Evolutionary conservation across 495 filamentous ascomycete species (phyloP).

Genomic region (Trichoderma asperelloides): DNA sequence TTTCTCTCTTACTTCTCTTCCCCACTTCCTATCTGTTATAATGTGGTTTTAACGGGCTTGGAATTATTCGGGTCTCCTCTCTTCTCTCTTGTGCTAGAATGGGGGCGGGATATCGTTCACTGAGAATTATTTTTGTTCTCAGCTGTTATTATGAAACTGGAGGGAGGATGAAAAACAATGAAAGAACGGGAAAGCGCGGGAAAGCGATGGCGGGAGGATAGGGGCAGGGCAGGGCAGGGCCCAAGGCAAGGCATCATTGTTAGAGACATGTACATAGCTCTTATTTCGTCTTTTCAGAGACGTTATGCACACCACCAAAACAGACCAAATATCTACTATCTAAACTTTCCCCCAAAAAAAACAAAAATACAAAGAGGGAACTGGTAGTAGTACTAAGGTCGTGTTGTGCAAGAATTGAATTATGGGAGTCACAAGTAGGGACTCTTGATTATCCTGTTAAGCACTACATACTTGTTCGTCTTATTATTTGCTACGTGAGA

Average conservation of each 20-base stretch:
- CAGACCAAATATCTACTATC: not conserved
- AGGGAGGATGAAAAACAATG: not conserved
- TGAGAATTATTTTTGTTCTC: too few relatives aligned
- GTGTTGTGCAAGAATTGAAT: not conserved
- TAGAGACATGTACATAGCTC: not conserved
- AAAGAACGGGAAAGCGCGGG: not conserved
- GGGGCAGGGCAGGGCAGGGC: too few relatives aligned
- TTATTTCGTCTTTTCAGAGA: not conserved
- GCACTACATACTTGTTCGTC: not conserved
- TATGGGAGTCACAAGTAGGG: not conserved
- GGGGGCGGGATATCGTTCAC: not conserved
- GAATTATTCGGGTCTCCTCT: not conserved
- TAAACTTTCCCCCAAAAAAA: not conserved
- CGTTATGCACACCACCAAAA: not conserved
- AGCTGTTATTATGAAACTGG: not conserved
- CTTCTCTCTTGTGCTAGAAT: slow-evolving; percentile 1
- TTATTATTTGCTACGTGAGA: not conserved
- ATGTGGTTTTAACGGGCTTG: not conserved
- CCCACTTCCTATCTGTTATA: not conserved
- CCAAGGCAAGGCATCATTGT: not conserved
- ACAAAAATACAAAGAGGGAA: not conserved
- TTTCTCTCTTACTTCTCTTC: not conserved
- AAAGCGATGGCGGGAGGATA: not conserved
- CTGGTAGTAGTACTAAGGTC: not conserved
- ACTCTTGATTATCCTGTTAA: not conserved